Evolutionary conservation across 176 grass and related monocot species (phyloP).

Genomic region (Oryza glumipatula): DNA sequence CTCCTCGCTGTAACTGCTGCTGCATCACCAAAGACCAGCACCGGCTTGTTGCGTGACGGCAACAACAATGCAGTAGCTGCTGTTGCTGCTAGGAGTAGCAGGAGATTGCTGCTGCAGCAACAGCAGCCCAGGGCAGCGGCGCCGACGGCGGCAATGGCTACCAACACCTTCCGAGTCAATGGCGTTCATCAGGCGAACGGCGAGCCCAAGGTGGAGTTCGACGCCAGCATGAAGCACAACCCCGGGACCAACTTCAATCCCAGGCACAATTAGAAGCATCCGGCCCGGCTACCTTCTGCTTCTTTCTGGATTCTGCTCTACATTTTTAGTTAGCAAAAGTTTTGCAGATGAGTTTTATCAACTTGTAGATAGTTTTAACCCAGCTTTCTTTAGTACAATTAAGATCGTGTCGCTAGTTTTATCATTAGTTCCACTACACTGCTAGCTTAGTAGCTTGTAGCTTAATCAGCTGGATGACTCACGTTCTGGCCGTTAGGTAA

Average conservation of each 20-base stretch:
- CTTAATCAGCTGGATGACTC: not conserved
- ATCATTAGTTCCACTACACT: not conserved
- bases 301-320: not conserved
- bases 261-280: slow-evolving; percentile 32
- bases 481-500: not conserved
- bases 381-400: not conserved
- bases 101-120: slow-evolving; percentile 27
- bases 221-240: slow-evolving; percentile 34
- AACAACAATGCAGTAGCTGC: not conserved
- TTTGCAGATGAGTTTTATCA: slow-evolving; percentile 3
- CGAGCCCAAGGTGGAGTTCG: slow-evolving; percentile 31
- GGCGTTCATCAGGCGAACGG: not conserved
- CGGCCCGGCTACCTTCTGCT: not conserved
- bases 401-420: not conserved
- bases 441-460: not conserved
- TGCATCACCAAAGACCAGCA: not conserved
- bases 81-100: not conserved
- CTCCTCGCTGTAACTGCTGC: not conserved
- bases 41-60: not conserved
- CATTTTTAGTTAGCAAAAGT: not conserved
- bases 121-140: not conserved
- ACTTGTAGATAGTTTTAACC: slow-evolving; percentile 21
- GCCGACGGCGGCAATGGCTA: not conserved
- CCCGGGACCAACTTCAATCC: slow-evolving; percentile 36
- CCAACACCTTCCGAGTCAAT: slow-evolving; percentile 14